Evolutionary conservation across 1,139 yeast species (phyloP).

Genomic region (Suhomyces choctaworum): DNA sequence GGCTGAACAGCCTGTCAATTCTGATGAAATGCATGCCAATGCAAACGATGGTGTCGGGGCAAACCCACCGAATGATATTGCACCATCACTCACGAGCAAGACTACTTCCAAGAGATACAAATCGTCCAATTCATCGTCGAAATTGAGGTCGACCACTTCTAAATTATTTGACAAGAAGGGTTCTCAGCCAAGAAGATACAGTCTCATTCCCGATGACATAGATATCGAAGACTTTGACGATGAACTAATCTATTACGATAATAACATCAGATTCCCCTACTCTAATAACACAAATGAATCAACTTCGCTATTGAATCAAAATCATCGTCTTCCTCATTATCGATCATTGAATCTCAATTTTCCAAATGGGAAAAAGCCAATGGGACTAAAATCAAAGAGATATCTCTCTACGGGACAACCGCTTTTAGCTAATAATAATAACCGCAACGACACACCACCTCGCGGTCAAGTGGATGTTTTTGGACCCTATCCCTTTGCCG

Average conservation of each 20-base stretch:
- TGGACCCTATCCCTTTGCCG: constrained; percentile 57
- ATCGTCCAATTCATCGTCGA: constrained; percentile 37
- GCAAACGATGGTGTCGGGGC: neutral
- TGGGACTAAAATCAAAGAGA: constrained; percentile 33
- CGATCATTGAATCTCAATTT: constrained; percentile 43
- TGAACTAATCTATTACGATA: constrained; percentile 51
- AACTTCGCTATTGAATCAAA: constrained; percentile 33
- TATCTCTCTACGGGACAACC: constrained; percentile 40
- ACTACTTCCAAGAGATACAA: constrained; percentile 28
- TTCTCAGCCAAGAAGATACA: constrained; percentile 68
- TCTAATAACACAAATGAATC: constrained; percentile 30
- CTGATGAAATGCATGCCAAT: neutral
- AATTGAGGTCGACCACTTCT: constrained; percentile 65
- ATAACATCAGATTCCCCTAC: constrained; percentile 43
- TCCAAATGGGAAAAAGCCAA: constrained; percentile 26
- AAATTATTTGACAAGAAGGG: constrained; percentile 71
- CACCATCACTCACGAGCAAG: constrained; percentile 27
- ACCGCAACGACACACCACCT: constrained; percentile 8
- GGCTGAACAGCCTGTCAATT: neutral
- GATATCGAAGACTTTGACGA: constrained; percentile 68
- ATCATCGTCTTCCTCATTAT: constrained; percentile 43
- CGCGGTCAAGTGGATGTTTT: constrained; percentile 31
- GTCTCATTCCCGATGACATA: constrained; percentile 68
- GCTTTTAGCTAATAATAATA: constrained; percentile 5
- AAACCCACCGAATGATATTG: constrained; percentile 2